These are phyloP conservation scores for Leptosphaerulina australis DNA, from an alignment of 2,329 filamentous ascomycete species.

Conservation along the genomic window DNA sequence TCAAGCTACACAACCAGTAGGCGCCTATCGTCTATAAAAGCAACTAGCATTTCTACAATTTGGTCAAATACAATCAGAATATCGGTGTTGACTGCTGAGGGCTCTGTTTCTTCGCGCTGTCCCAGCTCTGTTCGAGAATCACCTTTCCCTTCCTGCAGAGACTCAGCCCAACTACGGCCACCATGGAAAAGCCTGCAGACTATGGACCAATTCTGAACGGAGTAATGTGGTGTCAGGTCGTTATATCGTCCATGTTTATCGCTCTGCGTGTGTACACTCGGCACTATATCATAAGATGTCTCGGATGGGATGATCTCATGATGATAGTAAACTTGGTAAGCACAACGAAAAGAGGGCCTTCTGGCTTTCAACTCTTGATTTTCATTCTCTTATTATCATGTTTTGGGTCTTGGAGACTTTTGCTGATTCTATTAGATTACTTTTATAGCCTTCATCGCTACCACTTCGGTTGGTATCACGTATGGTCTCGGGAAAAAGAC, in stretches of 20 bases:
- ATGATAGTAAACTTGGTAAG: slow-evolving; percentile 39
- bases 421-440: slow-evolving; percentile 19
- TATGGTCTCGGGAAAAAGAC: slow-evolving; percentile 39
- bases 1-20: neutral
- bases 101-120: neutral
- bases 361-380: too few relatives aligned
- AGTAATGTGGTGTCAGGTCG: slow-evolving; percentile 42
- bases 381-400: neutral
- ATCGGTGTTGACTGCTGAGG: neutral
- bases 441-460: slow-evolving; percentile 35
- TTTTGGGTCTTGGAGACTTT: neutral
- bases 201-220: slow-evolving; percentile 33
- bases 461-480: slow-evolving; percentile 31
- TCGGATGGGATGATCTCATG: slow-evolving; percentile 40
- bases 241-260: slow-evolving; percentile 33
- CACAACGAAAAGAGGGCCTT: too few relatives aligned
- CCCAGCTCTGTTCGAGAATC: neutral
- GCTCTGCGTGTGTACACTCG: slow-evolving; percentile 38
- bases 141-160: neutral
- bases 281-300: slow-evolving; percentile 32
- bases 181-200: slow-evolving; percentile 31
- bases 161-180: neutral
- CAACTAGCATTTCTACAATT: too few relatives aligned
- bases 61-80: neutral
- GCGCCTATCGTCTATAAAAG: neutral